phyloP scores from a whole-genome alignment of 2,329 filamentous ascomycete species.

The Cyphellophora europaea region DNA sequence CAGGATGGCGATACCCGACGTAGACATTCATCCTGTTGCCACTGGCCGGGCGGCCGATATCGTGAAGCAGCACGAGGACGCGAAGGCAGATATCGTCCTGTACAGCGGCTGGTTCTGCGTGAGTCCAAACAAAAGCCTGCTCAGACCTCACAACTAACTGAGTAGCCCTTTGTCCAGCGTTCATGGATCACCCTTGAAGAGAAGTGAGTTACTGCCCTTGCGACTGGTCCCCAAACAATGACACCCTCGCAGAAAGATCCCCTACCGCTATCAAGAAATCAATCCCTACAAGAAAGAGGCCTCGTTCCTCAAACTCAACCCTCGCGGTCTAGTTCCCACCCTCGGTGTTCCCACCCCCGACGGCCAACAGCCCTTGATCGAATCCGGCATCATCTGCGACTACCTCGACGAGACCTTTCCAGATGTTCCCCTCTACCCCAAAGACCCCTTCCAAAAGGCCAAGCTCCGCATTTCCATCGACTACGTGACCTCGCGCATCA shows the following conservation, averaged over 20 bases:
- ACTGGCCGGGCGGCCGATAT: slow-evolving; percentile 33
- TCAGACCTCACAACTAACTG: background rate
- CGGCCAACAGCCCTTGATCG: slow-evolving; percentile 49
- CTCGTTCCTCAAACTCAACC: slow-evolving; percentile 63
- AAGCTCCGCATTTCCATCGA: slow-evolving; percentile 65
- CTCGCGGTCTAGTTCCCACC: slow-evolving; percentile 66
- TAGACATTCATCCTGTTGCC: slow-evolving; percentile 31
- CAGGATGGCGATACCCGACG: background rate
- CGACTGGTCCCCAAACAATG: background rate
- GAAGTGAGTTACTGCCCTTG: slow-evolving; percentile 35
- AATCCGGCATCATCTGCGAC: slow-evolving; percentile 63
- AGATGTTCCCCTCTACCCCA: slow-evolving; percentile 43
- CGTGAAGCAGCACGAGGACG: slow-evolving; percentile 23
- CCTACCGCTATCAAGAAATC: slow-evolving; percentile 70
- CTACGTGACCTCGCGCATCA: slow-evolving; percentile 56
- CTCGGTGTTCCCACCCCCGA: slow-evolving; percentile 31
- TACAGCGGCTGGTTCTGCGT: slow-evolving; percentile 67
- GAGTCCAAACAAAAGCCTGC: background rate
- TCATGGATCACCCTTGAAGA: slow-evolving; percentile 68
- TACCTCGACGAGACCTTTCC: slow-evolving; percentile 58
- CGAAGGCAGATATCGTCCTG: slow-evolving; percentile 41
- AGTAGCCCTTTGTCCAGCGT: slow-evolving; percentile 50
- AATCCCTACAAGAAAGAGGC: slow-evolving; percentile 68
- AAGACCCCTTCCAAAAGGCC: slow-evolving; percentile 55
- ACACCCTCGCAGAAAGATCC: slow-evolving; percentile 37